Conservation (phyloP, 768 basidiomycete genomes). For the Harrya chromipes region DNA sequence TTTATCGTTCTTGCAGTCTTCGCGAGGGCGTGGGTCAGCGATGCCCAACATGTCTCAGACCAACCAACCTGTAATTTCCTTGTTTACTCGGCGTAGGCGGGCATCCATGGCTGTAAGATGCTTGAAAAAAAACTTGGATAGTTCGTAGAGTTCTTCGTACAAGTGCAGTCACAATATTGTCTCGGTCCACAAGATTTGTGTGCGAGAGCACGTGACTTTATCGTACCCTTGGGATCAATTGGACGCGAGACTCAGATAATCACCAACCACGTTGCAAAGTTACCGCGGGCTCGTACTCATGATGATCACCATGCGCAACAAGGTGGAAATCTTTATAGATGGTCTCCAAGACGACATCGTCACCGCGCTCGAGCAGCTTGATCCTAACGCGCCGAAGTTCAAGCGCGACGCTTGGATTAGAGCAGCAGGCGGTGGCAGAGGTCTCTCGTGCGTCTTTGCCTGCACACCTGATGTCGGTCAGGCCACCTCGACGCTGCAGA, state of each 20-base stretch:
- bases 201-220: conserved; percentile 25
- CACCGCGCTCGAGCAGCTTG: conserved; percentile 69
- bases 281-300: no score
- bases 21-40: conserved; percentile 8
- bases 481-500: conserved; percentile 35
- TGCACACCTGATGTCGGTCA: conserved; percentile 33
- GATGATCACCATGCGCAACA: conserved; percentile 59
- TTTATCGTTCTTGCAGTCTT: conserved; percentile 96
- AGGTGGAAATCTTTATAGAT: conserved; percentile 74
- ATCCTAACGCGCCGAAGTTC: conserved; percentile 68
- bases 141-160: neutral
- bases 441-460: conserved; percentile 81
- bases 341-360: conserved; percentile 80
- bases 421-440: conserved; percentile 56
- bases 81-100: conserved; percentile 84
- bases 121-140: neutral
- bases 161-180: no score
- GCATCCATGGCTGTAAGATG: conserved; percentile 64
- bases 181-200: neutral
- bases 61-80: conserved; percentile 80
- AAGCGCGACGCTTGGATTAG: conserved; percentile 80
- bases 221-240: neutral
- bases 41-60: neutral
- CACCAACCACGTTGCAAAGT: no score
- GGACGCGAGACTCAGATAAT: neutral